Evolutionary conservation across 2,329 filamentous ascomycete genomes (phyloP), one percentile per base, ranked within the genome.

Genomic region (Beauveria scarabaeidicola): DNA sequence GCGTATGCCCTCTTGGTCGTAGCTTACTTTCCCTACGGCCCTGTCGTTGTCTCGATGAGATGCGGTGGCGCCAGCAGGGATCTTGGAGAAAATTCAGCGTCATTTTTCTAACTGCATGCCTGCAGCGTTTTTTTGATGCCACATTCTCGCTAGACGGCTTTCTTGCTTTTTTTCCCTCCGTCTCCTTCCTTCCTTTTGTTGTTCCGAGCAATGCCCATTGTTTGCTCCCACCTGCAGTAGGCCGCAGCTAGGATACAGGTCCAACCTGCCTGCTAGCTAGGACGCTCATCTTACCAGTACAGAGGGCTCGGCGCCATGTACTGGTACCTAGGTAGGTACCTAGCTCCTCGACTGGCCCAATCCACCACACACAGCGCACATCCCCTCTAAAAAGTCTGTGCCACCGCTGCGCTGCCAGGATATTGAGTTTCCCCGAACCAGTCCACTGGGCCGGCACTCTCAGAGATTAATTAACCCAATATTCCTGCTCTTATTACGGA

Each of bases 371-470:
- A 36, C 40, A 44, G 27, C 40, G 27, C 52, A 29, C 29, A 36
- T 58, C 17, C 44, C 19, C 36, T 36, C 32, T 15, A 36, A 36
- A 36, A 36, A 36, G 32, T 36, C 32, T 36, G 32, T 36, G 32
- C 32, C 32, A 15, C 11, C 32, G 13, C 19, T 23, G 17, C 19
- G 17, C 53, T 10, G 1, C 41, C 11, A 47, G 29, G 41, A 47
- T 32, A 57, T 57, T 57, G 43, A 57, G 32, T 40, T 15, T 25
- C 46, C 55, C 38, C 15, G 55, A 58, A 58, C 55, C 55, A 58
- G 36, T 43, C 46, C 47, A 29, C 46, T 44, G 55, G 55, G 55
- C 55, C 54, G 23, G 44, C 23, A 44, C 15, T 6, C 17, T 8
- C n/a, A 27, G 2, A 36, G 15, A 27, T 27, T 27, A 40, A 46